Base-by-base conservation (phyloP, 225 moss, liverwort and hornwort genomes). In the Rhytidiadelphus loreus region DNA sequence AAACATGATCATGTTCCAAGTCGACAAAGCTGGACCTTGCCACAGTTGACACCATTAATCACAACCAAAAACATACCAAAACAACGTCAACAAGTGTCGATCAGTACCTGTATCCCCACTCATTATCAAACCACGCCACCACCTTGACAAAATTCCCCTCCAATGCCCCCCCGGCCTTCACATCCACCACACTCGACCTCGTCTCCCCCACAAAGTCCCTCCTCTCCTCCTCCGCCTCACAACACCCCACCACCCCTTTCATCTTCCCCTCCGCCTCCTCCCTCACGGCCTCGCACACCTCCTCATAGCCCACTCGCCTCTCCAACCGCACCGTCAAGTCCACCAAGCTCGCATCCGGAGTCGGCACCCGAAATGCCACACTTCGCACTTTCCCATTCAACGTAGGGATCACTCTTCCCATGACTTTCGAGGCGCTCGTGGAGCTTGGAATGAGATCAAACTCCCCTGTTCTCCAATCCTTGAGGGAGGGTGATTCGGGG, bases 81-180 rank as follows among this genome's bases (percentile, higher is more conserved):
- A 80, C 6, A 41, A 21, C 20, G 20, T 59, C 41, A 43, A 21
- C 19, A 43, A 59, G 59, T 19, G 59, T 29, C 59, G 59, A 60
- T 59, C 39, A 43, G 30, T 81, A 81, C 81, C 94, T 94, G 92
- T 94, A 94, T 52, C 94, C 94, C 93, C 93, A 94, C 73, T 94
- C 94, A 53, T 94, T 94, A 74, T 94, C 94, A 46, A 87, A 94
- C 94, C 93, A 94, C 21, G 93, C 88, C 9, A 94, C 92, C 9
- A 94, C 73, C 92, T 93, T 94, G 53, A 93, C 89, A 29, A 87
- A 93, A 52, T 91, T 90, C 32, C 93, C 93, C 28, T 87, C 83
- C 89, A 93, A 86, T 12, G 92, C 90, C 35, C 87, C 65, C 15
- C 94, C 93, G 8, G 95, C 95, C 63, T 91, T 92, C 37, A 92